Percentiles rank a stretch among this genome's conserved stretches.
Evolutionary conservation across 2,329 filamentous ascomycete genomes (phyloP).

Genomic region (Fusarium tupiense): DNA sequence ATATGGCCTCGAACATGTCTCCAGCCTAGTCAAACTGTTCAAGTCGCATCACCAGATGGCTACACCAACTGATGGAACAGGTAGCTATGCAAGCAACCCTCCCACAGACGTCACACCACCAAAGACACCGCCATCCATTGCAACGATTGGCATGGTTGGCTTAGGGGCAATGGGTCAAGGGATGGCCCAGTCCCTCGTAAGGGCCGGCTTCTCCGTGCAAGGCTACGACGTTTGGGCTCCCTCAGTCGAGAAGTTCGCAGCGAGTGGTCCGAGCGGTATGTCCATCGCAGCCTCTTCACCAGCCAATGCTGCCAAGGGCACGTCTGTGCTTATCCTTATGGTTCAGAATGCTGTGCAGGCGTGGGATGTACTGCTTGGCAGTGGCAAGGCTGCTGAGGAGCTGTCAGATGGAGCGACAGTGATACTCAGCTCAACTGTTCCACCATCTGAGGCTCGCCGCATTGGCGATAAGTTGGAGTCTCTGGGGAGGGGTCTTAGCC

Average conservation of each 20-base stretch:
- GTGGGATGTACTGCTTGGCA: background rate
- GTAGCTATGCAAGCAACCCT: fast-evolving
- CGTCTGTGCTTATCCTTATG: background rate
- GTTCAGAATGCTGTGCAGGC: background rate
- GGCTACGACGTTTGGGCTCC: background rate
- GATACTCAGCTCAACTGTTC: background rate
- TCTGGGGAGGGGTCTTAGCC: background rate
- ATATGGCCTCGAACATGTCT: background rate
- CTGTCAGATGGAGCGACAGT: background rate
- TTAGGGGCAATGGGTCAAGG: background rate
- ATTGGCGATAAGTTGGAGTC: background rate
- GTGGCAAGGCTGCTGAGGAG: background rate
- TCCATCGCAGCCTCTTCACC: background rate
- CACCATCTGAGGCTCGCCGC: fast-evolving
- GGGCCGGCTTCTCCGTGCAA: background rate
- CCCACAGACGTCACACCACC: fast-evolving
- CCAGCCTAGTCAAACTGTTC: background rate
- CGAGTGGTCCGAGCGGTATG: fast-evolving
- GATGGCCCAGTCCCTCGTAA: background rate
- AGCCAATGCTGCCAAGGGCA: background rate
- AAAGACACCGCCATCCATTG: background rate
- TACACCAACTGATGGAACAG: fast-evolving
- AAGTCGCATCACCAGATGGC: fast-evolving
- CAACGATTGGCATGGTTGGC: background rate
- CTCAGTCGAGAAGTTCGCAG: background rate